Evolutionary conservation across 495 filamentous ascomycete species (phyloP), one percentile per base, ranked within the genome.

Genomic region (Durotheca rogersii): DNA sequence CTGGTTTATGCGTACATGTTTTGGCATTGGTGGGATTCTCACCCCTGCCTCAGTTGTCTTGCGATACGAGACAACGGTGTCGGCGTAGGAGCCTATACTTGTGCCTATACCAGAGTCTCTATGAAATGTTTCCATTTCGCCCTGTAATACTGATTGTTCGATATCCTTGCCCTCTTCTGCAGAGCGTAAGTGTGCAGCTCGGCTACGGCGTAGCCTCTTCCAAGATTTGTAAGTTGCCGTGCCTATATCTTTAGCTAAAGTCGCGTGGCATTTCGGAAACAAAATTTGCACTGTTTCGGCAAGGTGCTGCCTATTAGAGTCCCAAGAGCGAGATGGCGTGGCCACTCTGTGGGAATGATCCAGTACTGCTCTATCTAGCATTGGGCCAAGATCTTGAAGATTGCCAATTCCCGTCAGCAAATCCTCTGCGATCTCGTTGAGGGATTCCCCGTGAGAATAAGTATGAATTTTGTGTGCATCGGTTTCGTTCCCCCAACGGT

Each of bases 301-400:
- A 15, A 51, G 52, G n/a, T 40, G 32, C 25, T 43, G 25, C 17
- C 34, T 30, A 29, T n/a, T n/a, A n/a, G 47, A 47, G 14, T 44
- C 35, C 54, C 54, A 58, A 19, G 35, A 19, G 6, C 19, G 1
- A 10, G 38, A 2, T 11, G 25, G 9, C 18, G 21, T n/a, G 12
- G 11, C 15, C 30, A 18, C 25, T 23, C 25, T 4, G n/a, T 38
- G 16, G 12, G 12, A 6, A 23, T 2, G n/a, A n/a, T 52, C 54
- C 14, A 38, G 34, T 18, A 44, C 21, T 2, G 54, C 47, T 15
- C 53, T 33, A 19, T 42, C 34, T 21, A 58, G 33, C 9, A 42
- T 34, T 17, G 54, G 48, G n/a, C 51, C 47, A 17, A 58, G 54
- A 9, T 53, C 54, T 14, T 43, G 5, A 11, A 58, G 35, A 30